A percentile compares a stretch with the other conserved stretches of the same genome.
These are phyloP conservation scores for Baorangia bicolor DNA, from an alignment of 768 basidiomycete genomes.

Conservation along the genomic window DNA sequence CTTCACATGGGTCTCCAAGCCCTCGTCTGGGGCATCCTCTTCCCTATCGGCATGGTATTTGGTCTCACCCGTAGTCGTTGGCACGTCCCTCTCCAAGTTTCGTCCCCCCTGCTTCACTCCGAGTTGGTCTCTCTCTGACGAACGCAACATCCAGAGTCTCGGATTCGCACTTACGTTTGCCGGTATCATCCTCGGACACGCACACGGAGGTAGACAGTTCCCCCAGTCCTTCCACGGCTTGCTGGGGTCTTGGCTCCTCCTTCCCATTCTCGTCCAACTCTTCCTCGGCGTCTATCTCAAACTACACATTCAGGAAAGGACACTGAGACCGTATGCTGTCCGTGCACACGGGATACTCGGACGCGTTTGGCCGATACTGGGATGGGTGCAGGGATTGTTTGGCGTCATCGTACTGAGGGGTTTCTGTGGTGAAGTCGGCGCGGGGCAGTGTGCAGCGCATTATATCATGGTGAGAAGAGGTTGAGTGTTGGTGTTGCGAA, in stretches of 20 bases:
- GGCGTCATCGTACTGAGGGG: constrained; percentile 72
- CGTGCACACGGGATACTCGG: constrained; percentile 75
- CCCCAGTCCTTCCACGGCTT: constrained; percentile 71
- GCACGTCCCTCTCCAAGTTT: constrained; percentile 85
- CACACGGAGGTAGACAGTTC: constrained; percentile 82
- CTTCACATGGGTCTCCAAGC: constrained; percentile 81
- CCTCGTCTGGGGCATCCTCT: constrained; percentile 80
- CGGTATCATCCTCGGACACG: constrained; percentile 81
- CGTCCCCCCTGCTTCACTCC: neutral
- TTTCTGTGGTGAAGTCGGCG: constrained; percentile 69
- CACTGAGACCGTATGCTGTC: constrained; percentile 70
- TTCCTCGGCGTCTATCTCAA: constrained; percentile 86
- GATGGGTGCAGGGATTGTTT: constrained; percentile 89
- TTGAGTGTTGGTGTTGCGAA: neutral
- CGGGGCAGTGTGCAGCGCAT: constrained; percentile 87
- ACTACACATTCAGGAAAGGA: constrained; percentile 81
- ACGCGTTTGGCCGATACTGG: constrained; percentile 78
- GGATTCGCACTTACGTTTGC: constrained; percentile 68
- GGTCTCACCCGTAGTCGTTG: constrained; percentile 78
- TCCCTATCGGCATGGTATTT: constrained; percentile 81
- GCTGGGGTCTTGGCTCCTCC: constrained; percentile 50
- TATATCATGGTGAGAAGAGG: constrained; percentile 63
- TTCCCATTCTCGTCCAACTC: constrained; percentile 67
- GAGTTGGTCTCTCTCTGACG: neutral
- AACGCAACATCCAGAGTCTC: constrained; percentile 43